Conservation (phyloP, 495 filamentous ascomycete species). For the Immersiella caudata region DNA sequence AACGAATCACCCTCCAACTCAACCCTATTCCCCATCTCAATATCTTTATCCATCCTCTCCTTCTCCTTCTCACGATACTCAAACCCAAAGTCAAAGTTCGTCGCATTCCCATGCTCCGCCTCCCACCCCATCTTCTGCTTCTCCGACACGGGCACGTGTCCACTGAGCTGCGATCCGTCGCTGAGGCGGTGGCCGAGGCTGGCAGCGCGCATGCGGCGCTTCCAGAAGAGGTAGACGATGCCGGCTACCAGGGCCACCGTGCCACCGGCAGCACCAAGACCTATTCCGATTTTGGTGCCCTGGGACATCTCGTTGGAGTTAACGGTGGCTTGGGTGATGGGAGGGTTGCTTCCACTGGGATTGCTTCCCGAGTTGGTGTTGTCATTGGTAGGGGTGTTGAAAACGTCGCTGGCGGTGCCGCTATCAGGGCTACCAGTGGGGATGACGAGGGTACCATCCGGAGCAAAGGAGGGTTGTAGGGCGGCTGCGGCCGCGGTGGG, state of each 20-base stretch:
- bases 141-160: slow-evolving; percentile 9
- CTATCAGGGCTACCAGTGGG: background rate
- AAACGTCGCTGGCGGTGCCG: background rate
- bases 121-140: slow-evolving; percentile 34
- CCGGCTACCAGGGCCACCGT: background rate
- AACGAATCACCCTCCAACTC: slow-evolving; percentile 19
- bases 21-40: background rate
- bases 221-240: slow-evolving; percentile 2
- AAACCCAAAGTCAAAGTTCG: slow-evolving; percentile 34
- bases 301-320: slow-evolving; percentile 10
- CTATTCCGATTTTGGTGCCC: slow-evolving; percentile 10
- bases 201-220: background rate
- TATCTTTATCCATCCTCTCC: slow-evolving; percentile 9
- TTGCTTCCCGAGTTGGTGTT: background rate
- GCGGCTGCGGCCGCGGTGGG: slow-evolving; percentile 20
- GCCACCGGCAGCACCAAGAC: background rate
- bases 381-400: background rate
- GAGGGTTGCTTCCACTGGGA: slow-evolving; percentile 3
- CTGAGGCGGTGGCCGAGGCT: background rate
- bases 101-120: slow-evolving; percentile 32
- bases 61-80: slow-evolving; percentile 15
- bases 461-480: slow-evolving; percentile 1
- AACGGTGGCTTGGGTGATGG: slow-evolving; percentile 30
- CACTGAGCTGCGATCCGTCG: background rate
- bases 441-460: background rate